phyloP scores from a whole-genome alignment of 208 protist genomes.

The Wallacemonas collosoma region DNA sequence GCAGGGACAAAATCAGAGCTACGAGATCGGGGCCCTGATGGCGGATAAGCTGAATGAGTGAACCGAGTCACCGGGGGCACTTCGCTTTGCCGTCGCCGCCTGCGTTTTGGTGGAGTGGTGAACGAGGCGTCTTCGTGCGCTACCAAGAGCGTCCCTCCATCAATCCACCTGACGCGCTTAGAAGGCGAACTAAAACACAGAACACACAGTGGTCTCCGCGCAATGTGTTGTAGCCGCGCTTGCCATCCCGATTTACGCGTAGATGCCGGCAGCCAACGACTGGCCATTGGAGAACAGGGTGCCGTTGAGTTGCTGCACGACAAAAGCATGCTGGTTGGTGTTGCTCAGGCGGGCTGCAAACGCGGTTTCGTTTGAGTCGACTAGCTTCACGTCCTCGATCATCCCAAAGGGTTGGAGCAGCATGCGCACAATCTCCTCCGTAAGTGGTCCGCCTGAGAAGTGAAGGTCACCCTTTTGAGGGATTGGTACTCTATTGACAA shows the following conservation, averaged over 20 bases:
- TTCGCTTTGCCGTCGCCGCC: too few species aligned
- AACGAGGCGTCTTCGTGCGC: too few species aligned
- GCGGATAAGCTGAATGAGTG: too few species aligned
- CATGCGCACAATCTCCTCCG: slow-evolving; percentile 55
- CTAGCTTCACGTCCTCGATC: slow-evolving; percentile 49
- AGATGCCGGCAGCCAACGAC: slow-evolving; percentile 62
- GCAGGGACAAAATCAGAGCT: too few species aligned
- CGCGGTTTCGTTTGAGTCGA: slow-evolving; percentile 43
- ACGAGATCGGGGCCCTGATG: too few species aligned
- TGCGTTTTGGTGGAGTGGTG: too few species aligned
- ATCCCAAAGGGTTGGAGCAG: slow-evolving; percentile 71
- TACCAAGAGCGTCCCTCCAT: too few species aligned
- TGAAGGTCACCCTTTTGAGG: slow-evolving; percentile 76
- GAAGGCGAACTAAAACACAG: too few species aligned
- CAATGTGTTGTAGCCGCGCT: too few species aligned
- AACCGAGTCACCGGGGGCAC: too few species aligned
- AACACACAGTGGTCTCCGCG: too few species aligned
- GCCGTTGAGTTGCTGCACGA: slow-evolving; percentile 81
- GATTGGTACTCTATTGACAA: slow-evolving; percentile 31
- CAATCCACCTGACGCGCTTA: too few species aligned
- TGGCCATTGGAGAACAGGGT: slow-evolving; percentile 77
- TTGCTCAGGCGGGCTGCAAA: slow-evolving; percentile 69
- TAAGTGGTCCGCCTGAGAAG: slow-evolving; percentile 57
- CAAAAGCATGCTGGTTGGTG: slow-evolving; percentile 43
- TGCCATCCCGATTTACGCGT: slow-evolving; percentile 37